phyloP scores from a whole-genome alignment of 805 yeast genomes.

The Wickerhamiella vanderwaltii region DNA sequence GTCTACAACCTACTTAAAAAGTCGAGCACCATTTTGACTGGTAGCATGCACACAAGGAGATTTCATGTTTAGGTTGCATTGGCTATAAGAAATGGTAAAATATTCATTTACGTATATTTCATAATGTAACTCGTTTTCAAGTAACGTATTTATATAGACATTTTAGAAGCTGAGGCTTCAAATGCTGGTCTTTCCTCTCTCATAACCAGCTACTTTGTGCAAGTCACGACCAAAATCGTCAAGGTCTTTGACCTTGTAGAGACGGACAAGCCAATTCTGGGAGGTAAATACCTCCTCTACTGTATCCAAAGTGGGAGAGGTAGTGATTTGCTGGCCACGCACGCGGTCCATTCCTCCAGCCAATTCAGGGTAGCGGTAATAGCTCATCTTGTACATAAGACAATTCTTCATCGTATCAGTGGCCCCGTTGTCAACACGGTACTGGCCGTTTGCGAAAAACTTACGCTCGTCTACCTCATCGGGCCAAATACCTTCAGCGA shows the following conservation, averaged over 20 bases:
- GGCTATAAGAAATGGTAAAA: too few relatives aligned
- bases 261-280: constrained; percentile 93
- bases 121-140: too few relatives aligned
- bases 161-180: too few relatives aligned
- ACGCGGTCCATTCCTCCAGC: constrained; percentile 66
- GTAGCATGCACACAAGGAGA: too few relatives aligned
- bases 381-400: constrained; percentile 89
- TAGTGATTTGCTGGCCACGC: constrained; percentile 64
- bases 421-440: constrained; percentile 72
- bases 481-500: constrained; percentile 99
- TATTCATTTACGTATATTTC: too few relatives aligned
- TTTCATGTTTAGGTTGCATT: too few relatives aligned
- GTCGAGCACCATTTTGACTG: too few relatives aligned
- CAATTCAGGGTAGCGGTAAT: constrained; percentile 69
- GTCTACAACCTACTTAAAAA: too few relatives aligned
- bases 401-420: constrained; percentile 78
- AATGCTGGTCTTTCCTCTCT: constrained; percentile 3
- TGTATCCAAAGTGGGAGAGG: constrained; percentile 45
- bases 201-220: constrained; percentile 15
- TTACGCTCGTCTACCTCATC: constrained; percentile 85
- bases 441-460: constrained; percentile 82
- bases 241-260: constrained; percentile 78
- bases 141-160: too few relatives aligned
- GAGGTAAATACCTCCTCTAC: constrained; percentile 91
- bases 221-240: constrained; percentile 76